Conservation (phyloP, 371 early-diverging fungal genomes). For the Saksenaea oblongispora region DNA sequence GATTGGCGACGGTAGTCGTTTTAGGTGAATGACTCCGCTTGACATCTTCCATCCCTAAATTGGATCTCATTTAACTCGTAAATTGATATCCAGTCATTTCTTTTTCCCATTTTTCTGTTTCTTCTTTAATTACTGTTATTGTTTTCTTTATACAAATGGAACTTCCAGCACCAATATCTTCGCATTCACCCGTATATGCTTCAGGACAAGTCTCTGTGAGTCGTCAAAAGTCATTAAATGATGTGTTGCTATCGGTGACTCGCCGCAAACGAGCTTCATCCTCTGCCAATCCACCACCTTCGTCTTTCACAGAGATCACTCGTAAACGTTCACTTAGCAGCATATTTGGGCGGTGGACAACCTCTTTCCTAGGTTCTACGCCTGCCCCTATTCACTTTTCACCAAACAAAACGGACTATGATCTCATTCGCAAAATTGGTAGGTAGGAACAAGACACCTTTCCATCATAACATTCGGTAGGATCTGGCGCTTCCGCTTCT, state of each 20-base stretch:
- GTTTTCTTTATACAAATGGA: not conserved
- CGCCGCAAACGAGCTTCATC: slow-evolving; percentile 6
- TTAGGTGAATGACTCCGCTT: not conserved
- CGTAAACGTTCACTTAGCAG: slow-evolving; percentile 6
- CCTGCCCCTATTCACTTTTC: slow-evolving; percentile 13
- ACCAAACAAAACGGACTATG: slow-evolving; percentile 24
- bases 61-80: not conserved
- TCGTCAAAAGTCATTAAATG: slow-evolving; percentile 19
- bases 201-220: not conserved
- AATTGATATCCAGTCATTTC: not conserved
- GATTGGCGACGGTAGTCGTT: not conserved
- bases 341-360: slow-evolving; percentile 9
- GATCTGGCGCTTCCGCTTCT: slow-evolving; percentile 44
- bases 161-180: not conserved
- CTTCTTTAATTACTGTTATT: not conserved
- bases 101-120: not conserved
- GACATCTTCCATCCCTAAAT: not conserved
- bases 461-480: slow-evolving; percentile 7
- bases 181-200: not conserved
- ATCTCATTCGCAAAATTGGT: slow-evolving; percentile 14
- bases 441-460: not conserved
- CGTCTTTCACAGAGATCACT: not conserved
- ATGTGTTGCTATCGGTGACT: slow-evolving; percentile 15
- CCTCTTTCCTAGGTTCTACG: not conserved
- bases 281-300: not conserved